Evolutionary conservation across 306 rosid genomes (phyloP), one percentile per base, ranked within the genome.

Genomic region (Prunus padus): DNA sequence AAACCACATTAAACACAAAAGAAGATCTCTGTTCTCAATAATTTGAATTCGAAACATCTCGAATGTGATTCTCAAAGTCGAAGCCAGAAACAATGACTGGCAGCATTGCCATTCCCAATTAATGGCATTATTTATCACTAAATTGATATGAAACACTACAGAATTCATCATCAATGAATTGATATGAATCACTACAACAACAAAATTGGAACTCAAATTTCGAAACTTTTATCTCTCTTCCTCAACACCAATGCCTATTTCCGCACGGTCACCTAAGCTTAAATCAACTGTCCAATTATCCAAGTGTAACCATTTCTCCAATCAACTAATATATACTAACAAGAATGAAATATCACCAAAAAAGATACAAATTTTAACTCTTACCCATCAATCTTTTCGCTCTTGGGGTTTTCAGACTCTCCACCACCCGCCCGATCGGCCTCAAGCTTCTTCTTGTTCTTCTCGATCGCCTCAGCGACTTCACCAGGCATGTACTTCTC

Each of bases 401-500:
- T 65, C 65, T 79, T 77, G 11, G 60, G 56, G 45, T 12, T 77
- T 56, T 75, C 86, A 20, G 63, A 84, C 4, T 40, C 80, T 1
- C 42, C 87, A 8, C 13, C 67, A 8, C 74, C 81, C 16, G 83
- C 86, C 65, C 81, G 26, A 4, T 7, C 60, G 44, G 18, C 55
- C 55, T 73, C 87, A 3, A 95, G 64, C 74, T 52, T 80, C 92
- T 90, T 90, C 90, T 90, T 95, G 47, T 95, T 95, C 89, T 88
- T 95, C 92, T 95, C 97, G 19, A 95, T 88, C 3, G 95, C 96
- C 0, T 88, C 89, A 0, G 93, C 97, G 25, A 95, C 96, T 62
- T 95, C 97, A 45, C 81, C 69, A 0, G 96, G 98, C 98, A 90
- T 92, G 71, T 94, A 94, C 89, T 94, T 92, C 88, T 94, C 98